Base-by-base conservation (phyloP, 106 monocot genomes). In the Agapanthus africanus region DNA sequence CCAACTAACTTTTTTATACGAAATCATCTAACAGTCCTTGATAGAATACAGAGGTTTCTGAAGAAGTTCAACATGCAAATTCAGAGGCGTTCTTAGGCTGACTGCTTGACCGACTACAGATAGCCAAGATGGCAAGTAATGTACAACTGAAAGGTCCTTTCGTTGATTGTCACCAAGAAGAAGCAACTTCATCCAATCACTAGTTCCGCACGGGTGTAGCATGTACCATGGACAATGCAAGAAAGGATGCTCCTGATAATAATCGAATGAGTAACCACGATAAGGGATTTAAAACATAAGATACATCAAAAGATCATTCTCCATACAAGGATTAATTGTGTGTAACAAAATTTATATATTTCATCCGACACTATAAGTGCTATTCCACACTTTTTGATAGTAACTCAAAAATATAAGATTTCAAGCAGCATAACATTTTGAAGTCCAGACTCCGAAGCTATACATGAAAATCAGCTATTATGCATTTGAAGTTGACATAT, bases 181-280 rank as follows among this genome's bases (percentile, higher is more conserved):
- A 28, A 97, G 72, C 36, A 90, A 39, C 65, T 77, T 92, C 97
- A 99, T 93, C 84, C 86, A 93, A 18, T 93, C 89, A 51, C 84
- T 83, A 2, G 89, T 99, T 78, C 84, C 97, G 77, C 97, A 97
- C 5, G 97, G 92, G 59, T 97, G 97, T 19, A 97, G 66, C 62
- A 74, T 97, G 71, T 72, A 90, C 92, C 92, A 99, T 39, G 92
- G 89, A 11, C 79, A 81, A 62, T 64, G 81, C 70, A 99, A 72
- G 70, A 81, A 81, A 11, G 97, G 97, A 81, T 99, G 97, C 40
- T 92, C 97, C 97, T 99, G 73, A 40, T 7, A 72, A n/a, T n/a
- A n/a, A n/a, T n/a, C n/a, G n/a, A n/a, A n/a, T n/a, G n/a, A n/a
- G n/a, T n/a, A n/a, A n/a, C n/a, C n/a, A n/a, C n/a, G n/a, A n/a